Evolutionary conservation across 352 stramenopile genomes (phyloP).

Genomic region (Phytophthora niederhauseri): DNA sequence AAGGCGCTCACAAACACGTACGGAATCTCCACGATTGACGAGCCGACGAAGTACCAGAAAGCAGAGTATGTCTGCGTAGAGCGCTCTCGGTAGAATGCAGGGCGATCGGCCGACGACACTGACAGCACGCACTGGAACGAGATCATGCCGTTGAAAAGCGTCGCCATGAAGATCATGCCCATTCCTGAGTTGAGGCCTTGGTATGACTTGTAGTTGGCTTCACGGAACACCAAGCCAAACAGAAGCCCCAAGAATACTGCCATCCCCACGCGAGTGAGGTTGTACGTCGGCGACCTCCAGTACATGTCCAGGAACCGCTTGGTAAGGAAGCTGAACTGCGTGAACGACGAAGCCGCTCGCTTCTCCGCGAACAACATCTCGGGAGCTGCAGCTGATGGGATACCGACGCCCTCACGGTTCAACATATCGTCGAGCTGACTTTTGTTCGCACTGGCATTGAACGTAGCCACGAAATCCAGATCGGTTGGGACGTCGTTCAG

Average conservation of each 20-base stretch:
- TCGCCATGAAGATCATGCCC: slow-evolving; percentile 86
- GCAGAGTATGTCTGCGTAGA: slow-evolving; percentile 84
- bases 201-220: slow-evolving; percentile 49
- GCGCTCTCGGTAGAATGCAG: slow-evolving; percentile 88
- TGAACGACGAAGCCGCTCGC: slow-evolving; percentile 30
- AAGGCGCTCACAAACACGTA: slow-evolving; percentile 71
- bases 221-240: slow-evolving; percentile 71
- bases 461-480: slow-evolving; percentile 37
- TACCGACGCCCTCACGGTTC: slow-evolving; percentile 25
- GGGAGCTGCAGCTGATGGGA: slow-evolving; percentile 19
- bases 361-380: slow-evolving; percentile 37
- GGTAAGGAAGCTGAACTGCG: slow-evolving; percentile 33
- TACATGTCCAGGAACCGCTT: slow-evolving; percentile 51
- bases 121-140: slow-evolving; percentile 75
- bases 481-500: slow-evolving; percentile 31
- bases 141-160: slow-evolving; percentile 87
- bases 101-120: slow-evolving; percentile 75
- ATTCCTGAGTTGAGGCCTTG: slow-evolving; percentile 61
- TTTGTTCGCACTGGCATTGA: slow-evolving; percentile 35
- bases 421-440: slow-evolving; percentile 25
- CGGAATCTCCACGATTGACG: slow-evolving; percentile 53
- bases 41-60: slow-evolving; percentile 68
- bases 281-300: slow-evolving; percentile 87
- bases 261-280: slow-evolving; percentile 76
- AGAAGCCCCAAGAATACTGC: slow-evolving; percentile 78